A percentile compares a stretch with the other conserved stretches of the same genome.
These are phyloP conservation scores for Zasmidium cellare DNA, from an alignment of 2,329 filamentous ascomycete species.

Conservation along the genomic window DNA sequence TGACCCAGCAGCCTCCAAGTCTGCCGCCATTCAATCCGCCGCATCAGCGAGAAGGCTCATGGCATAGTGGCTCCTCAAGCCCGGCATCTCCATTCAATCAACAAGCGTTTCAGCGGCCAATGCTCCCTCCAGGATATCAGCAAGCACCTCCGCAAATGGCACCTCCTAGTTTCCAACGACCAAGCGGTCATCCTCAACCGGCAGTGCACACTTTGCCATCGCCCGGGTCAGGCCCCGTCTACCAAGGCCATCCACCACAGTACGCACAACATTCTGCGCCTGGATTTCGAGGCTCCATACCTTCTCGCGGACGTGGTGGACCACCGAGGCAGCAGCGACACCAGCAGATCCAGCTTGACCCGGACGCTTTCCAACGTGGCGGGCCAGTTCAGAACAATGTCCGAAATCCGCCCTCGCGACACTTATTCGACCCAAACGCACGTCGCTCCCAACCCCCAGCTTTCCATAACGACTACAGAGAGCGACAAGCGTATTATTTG, in stretches of 20 bases:
- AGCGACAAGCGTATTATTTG: constrained; percentile 43
- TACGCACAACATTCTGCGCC: background rate
- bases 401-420: constrained; percentile 18
- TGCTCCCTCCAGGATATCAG: background rate
- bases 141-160: constrained; percentile 1
- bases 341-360: constrained; percentile 30
- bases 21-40: background rate
- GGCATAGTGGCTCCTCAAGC: constrained; percentile 8
- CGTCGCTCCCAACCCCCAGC: constrained; percentile 11
- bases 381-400: constrained; percentile 19
- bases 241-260: background rate
- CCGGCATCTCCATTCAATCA: constrained; percentile 7
- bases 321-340: constrained; percentile 19
- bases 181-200: constrained; percentile 8
- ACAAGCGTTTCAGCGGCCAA: background rate
- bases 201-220: background rate
- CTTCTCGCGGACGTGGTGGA: background rate
- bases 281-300: constrained; percentile 3
- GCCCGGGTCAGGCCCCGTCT: background rate
- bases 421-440: constrained; percentile 30
- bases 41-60: constrained; percentile 9
- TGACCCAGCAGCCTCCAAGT: constrained; percentile 6
- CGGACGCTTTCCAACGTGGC: constrained; percentile 33
- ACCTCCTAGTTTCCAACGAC: constrained; percentile 4
- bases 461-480: constrained; percentile 18